These are phyloP conservation scores for Aspergillus sp. DNA, from an alignment of 2,329 filamentous ascomycete species.

Conservation along the genomic window DNA sequence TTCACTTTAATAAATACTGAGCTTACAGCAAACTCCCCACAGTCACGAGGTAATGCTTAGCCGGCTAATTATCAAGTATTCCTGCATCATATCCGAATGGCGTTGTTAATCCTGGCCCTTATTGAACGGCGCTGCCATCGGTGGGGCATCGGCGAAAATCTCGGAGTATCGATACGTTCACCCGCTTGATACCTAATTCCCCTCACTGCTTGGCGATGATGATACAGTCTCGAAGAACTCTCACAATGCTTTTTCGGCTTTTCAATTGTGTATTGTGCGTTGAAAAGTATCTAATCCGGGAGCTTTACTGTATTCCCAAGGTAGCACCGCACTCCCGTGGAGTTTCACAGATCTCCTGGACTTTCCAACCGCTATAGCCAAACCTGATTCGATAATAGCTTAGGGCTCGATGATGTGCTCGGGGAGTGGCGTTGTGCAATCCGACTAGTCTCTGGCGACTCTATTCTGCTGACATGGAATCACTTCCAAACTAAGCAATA, in stretches of 20 bases:
- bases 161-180: slow-evolving; percentile 9
- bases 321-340: too few relatives aligned
- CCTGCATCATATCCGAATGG: too few relatives aligned
- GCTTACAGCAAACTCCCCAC: too few relatives aligned
- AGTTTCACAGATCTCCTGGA: too few relatives aligned
- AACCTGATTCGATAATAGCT: too few relatives aligned
- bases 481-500: neutral
- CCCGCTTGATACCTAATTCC: neutral
- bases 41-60: neutral
- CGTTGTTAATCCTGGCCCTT: neutral
- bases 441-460: slow-evolving; percentile 7
- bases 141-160: slow-evolving; percentile 21
- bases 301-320: too few relatives aligned
- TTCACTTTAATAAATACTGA: neutral
- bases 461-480: neutral
- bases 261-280: too few relatives aligned
- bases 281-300: neutral
- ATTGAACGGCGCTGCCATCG: slow-evolving; percentile 8
- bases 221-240: neutral
- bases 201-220: neutral
- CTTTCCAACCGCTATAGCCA: too few relatives aligned
- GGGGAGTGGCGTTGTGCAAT: slow-evolving; percentile 15
- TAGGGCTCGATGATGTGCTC: slow-evolving; percentile 18
- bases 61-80: too few relatives aligned
- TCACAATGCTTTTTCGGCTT: too few relatives aligned